Base-by-base conservation (phyloP, 495 filamentous ascomycete species). In the Xylaria cubensis region DNA sequence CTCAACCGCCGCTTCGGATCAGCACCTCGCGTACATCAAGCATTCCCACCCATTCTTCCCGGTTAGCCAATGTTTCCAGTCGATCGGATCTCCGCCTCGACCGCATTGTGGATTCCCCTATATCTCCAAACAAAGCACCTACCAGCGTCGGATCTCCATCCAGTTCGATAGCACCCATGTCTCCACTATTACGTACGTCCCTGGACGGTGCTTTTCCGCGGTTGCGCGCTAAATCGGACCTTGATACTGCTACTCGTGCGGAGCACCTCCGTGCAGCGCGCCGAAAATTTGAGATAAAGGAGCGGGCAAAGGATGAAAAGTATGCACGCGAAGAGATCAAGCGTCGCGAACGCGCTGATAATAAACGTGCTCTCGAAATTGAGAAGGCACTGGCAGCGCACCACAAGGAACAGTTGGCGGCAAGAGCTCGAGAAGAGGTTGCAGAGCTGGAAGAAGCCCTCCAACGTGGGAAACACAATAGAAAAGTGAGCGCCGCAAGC, bases 281-380 rank as follows among this genome's bases (percentile, higher is more conserved):
- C 46, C 85, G 85, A 70, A 85, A 84, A 68, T 89, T 88, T 68
- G 81, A 85, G 74, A 82, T 85, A 78, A 85, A 82, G 67, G 86
- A 89, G 75, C 79, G 80, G 7, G 84, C 80, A 69, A 88, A 89
- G 80, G 84, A 87, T 56, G 87, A 89, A 72, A 87, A 86, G 74
- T 84, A 84, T 63, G 87, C 84, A 50, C 86, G 84, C n/a, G 85
- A 87, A 69, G 82, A 87, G 81, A 84, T 88, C 74, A 80, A 79
- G 74, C 85, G 83, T 69, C 83, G 84, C 12, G 84, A 86, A 73
- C 82, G 83, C 39, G 80, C 80, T 34, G 82, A 85, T 64, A 84
- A 77, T 73, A 84, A 85, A 79, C 80, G 83, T 51, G 84, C 84
- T 24, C 77, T 70, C 32, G 80, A 83, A 55, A 75, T 82, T 53